Base-by-base conservation (phyloP, 192 early-diverging fungal species). In the Backusella tuberculispora region DNA sequence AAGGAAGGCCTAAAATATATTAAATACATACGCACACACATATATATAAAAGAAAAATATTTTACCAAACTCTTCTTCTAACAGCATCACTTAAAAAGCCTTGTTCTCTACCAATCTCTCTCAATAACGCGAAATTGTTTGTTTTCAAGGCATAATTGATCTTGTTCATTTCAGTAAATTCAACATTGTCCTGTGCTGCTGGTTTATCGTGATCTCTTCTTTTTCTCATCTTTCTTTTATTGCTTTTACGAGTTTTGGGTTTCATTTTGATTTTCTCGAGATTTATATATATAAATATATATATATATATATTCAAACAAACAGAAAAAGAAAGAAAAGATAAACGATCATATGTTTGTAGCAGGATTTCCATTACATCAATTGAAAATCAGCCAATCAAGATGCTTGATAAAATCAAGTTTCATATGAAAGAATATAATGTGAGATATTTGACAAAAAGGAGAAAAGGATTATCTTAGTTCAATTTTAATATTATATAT, bases 51-150 rank as follows among this genome's bases (percentile, higher is more conserved):
- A 21, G 17, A 9, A 9, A 46, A 46, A 4, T 46, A 3, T 15
- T 13, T 38, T 76, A 84, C 86, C 86, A 88, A n/a, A 77, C 80
- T 71, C 81, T 68, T 42, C 84, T 75, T 42, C 86, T 66, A 40
- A 88, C 76, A 14, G 81, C 83, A 74, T 85, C 76, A 64, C 78
- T 85, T 8, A 85, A 64, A 48, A 88, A 88, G 5, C 76, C 65
- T 0, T 80, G 81, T 7, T 74, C 75, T 17, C 69, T 76, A 6
- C 80, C 76, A 34, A 75, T 56, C 13, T 46, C 38, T 15, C 74
- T 45, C 0, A 88, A 75, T 42, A 64, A 26, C 24, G 17, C 38
- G 17, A 78, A 41, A 48, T 81, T 56, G 15, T 72, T 38, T 47
- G 21, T 48, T 12, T 79, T 69, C 44, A 86, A 80, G 17, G 82